A percentile compares a stretch with the other conserved stretches of the same genome.
Conservation (phyloP, 495 filamentous ascomycete species). For the Neurospora sp. region DNA sequence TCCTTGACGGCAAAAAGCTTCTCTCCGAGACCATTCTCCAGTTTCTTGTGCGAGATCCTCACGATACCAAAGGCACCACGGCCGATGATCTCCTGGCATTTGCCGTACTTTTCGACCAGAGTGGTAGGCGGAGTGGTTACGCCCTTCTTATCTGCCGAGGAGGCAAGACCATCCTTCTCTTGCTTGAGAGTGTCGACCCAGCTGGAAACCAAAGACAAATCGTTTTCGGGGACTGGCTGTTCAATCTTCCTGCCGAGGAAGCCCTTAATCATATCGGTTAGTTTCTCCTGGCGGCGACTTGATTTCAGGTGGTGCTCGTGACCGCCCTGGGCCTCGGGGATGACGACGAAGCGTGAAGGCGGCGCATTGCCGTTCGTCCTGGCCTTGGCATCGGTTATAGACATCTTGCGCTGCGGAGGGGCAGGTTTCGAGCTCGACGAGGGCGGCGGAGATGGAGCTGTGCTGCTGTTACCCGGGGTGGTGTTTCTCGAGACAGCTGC, state of each 20-base stretch:
- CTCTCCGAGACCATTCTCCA: conserved; percentile 72
- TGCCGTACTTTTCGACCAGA: conserved; percentile 93
- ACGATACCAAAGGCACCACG: conserved; percentile 96
- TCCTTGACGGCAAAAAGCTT: conserved; percentile 97
- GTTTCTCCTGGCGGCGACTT: conserved; percentile 84
- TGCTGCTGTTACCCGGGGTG: conserved; percentile 2
- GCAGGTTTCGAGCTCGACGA: conserved; percentile 13
- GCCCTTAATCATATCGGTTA: conserved; percentile 82
- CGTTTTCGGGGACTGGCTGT: conserved; percentile 57
- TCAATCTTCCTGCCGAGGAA: conserved; percentile 72
- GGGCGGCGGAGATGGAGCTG: conserved; percentile 6
- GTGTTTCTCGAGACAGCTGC: conserved; percentile 7
- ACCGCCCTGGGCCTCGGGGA: conserved; percentile 40
- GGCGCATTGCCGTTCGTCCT: conserved; percentile 16
- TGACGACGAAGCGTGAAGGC: conserved; percentile 33
- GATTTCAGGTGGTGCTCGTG: conserved; percentile 84
- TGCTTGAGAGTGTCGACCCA: conserved; percentile 92
- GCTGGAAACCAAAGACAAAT: conserved; percentile 84
- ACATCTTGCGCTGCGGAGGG: conserved; percentile 19
- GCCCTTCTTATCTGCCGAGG: conserved; percentile 55
- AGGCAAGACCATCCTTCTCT: conserved; percentile 63
- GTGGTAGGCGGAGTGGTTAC: conserved; percentile 68
- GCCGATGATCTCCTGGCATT: conserved; percentile 97
- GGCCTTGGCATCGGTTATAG: conserved; percentile 20
- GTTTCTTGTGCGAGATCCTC: conserved; percentile 92